Base-by-base conservation (phyloP, 352 stramenopile species). In the Globisporangium iwayamae region DNA sequence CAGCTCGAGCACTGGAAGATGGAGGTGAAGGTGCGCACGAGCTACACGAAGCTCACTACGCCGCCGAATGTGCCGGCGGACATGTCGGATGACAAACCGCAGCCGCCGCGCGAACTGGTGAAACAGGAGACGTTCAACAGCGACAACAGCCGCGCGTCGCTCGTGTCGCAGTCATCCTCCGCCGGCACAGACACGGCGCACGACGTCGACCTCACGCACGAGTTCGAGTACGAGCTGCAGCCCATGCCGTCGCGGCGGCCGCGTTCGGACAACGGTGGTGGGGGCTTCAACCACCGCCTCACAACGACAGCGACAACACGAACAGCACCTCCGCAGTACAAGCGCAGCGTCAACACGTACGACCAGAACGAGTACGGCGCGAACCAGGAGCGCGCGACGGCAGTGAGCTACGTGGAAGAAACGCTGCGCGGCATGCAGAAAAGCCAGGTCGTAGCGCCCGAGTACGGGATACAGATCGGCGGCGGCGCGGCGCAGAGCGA, bases 41-140 rank as follows among this genome's bases (percentile, higher is more conserved):
- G 54, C 48, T 85, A 85, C 66, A 39, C 58, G 4, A 69, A 75
- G 52, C 51, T 86, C 4, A 63, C 74, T 67, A 83, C 77, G 54
- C 77, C 77, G 13, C 80, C 77, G 59, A 7, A n/a, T 13, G 38
- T 28, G 18, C n/a, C 57, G 41, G 13, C 45, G 4, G 14, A 10
- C 1, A 11, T 34, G 6, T 6, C 13, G 2, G 46, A 30, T 2
- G 22, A 18, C 9, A 58, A 58, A 32, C 52, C 18, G 3, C 18
- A 41, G 11, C 30, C 20, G 11, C 18, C 20, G 22, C 67, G 39
- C 8, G 45, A 57, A 39, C 56, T 79, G 7, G 51, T 69, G 1
- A 59, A 60, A 1, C 56, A 79, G 55, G 57, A 75, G 54, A 86
- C 77, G 53, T 86, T 80, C 61, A 71, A 73, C 47, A 76, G 68